phyloP scores from a whole-genome alignment of 257 asterid species.

The Solanum rostratum region DNA sequence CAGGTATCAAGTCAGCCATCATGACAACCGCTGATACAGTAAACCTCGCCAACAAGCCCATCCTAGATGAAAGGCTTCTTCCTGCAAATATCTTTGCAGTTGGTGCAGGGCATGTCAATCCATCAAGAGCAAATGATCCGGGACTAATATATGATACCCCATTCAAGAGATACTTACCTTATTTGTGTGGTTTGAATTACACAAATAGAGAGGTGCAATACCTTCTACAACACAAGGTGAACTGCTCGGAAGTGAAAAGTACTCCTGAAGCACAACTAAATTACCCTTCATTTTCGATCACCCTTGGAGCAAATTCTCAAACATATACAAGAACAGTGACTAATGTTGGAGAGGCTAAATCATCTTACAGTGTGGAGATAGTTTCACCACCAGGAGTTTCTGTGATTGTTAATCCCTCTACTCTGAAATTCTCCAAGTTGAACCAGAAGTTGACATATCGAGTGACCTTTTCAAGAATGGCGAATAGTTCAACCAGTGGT shows the following conservation, averaged over 20 bases:
- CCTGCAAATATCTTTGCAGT: background rate
- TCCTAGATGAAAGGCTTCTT: background rate
- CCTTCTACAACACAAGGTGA: background rate
- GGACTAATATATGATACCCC: background rate
- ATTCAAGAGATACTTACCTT: background rate
- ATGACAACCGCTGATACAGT: background rate
- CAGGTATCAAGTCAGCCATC: background rate
- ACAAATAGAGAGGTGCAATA: background rate
- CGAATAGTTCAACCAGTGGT: background rate
- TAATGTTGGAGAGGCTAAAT: conserved; percentile 7
- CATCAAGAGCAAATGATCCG: background rate
- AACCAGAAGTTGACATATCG: conserved; percentile 2
- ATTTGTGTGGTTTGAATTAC: background rate
- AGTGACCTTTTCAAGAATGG: background rate
- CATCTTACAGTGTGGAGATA: conserved; percentile 5
- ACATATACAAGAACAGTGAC: conserved; percentile 8
- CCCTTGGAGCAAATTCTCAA: background rate
- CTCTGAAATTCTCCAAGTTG: background rate
- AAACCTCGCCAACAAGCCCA: background rate
- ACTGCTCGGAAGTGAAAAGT: background rate
- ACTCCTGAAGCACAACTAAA: background rate
- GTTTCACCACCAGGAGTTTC: conserved; percentile 3
- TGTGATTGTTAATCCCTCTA: background rate
- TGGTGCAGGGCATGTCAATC: background rate
- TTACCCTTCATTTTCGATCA: background rate